Conservation (phyloP, 768 basidiomycete genomes). For the Leccinum aurantiacum region DNA sequence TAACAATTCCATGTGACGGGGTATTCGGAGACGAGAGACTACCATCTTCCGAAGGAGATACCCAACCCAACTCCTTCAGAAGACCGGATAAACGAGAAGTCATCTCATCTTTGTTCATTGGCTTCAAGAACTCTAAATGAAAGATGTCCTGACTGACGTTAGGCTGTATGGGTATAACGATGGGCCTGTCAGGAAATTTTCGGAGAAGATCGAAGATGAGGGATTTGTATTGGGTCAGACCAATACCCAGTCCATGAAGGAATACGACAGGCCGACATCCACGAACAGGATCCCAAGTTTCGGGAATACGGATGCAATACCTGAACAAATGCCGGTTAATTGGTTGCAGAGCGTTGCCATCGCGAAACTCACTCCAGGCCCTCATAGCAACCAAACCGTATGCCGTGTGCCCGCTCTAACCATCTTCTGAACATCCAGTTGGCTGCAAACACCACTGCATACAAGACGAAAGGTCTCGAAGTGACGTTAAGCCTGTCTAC, state of each 20-base stretch:
- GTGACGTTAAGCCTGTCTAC: slow-evolving; percentile 72
- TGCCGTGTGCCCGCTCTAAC: slow-evolving; percentile 43
- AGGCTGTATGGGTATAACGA: slow-evolving; percentile 79
- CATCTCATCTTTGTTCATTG: slow-evolving; percentile 63
- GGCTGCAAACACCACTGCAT: slow-evolving; percentile 46
- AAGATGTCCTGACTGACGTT: slow-evolving; percentile 87
- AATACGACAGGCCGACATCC: slow-evolving; percentile 76
- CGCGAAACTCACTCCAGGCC: slow-evolving; percentile 62
- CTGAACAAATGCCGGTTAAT: slow-evolving; percentile 34
- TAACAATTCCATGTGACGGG: slow-evolving; percentile 54
- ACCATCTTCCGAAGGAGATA: slow-evolving; percentile 28
- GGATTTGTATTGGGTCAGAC: slow-evolving; percentile 67
- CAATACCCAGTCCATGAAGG: slow-evolving; percentile 87
- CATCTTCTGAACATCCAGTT: slow-evolving; percentile 50
- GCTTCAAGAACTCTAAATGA: slow-evolving; percentile 68
- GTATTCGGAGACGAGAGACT: slow-evolving; percentile 7
- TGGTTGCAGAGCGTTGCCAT: not conserved
- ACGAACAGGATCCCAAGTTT: slow-evolving; percentile 55
- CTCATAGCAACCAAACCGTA: slow-evolving; percentile 49
- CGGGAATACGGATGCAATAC: slow-evolving; percentile 74
- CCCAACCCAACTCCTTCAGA: slow-evolving; percentile 67
- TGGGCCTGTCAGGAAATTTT: slow-evolving; percentile 61
- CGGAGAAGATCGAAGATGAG: slow-evolving; percentile 59
- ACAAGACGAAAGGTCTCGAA: slow-evolving; percentile 69
- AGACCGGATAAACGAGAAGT: slow-evolving; percentile 56